Percentiles rank a stretch among this genome's conserved stretches.
Evolutionary conservation across 2,329 filamentous ascomycete genomes (phyloP).

Genomic region (Pezizomycotina sp.): DNA sequence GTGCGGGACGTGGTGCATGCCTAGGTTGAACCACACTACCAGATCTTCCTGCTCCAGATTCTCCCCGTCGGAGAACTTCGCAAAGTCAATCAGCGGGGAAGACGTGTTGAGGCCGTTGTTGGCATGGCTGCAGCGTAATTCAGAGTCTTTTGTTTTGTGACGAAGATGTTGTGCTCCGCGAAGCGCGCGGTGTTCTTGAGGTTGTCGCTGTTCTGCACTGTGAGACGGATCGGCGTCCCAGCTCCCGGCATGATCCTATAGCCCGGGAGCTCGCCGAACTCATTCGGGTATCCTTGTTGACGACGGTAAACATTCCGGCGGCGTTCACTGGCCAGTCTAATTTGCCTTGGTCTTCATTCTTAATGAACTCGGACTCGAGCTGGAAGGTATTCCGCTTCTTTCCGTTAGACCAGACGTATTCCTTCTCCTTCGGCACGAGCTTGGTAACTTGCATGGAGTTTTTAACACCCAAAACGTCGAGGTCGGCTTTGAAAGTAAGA

Average conservation of each 20-base stretch:
- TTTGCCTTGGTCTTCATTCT: slow-evolving; percentile 32
- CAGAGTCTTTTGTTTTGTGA: slow-evolving; percentile 39
- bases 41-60: slow-evolving; percentile 33
- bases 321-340: slow-evolving; percentile 37
- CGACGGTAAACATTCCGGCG: slow-evolving; percentile 35
- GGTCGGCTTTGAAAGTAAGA: slow-evolving; percentile 39
- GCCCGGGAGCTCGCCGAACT: slow-evolving; percentile 37
- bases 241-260: slow-evolving; percentile 35
- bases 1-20: slow-evolving; percentile 43
- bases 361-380: slow-evolving; percentile 32
- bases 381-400: slow-evolving; percentile 38
- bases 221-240: slow-evolving; percentile 32
- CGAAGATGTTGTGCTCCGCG: slow-evolving; percentile 37
- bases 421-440: slow-evolving; percentile 22
- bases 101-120: slow-evolving; percentile 33
- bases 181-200: slow-evolving; percentile 34
- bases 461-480: slow-evolving; percentile 36
- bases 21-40: slow-evolving; percentile 40
- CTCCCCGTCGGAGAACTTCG: slow-evolving; percentile 35
- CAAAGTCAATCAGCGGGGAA: slow-evolving; percentile 38
- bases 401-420: slow-evolving; percentile 35
- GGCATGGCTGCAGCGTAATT: slow-evolving; percentile 34
- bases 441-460: slow-evolving; percentile 32
- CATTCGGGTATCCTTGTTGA: slow-evolving; percentile 37
- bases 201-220: slow-evolving; percentile 35